Evolutionary conservation across 2,329 filamentous ascomycete genomes (phyloP).

Genomic region (Neocucurbitaria cava): DNA sequence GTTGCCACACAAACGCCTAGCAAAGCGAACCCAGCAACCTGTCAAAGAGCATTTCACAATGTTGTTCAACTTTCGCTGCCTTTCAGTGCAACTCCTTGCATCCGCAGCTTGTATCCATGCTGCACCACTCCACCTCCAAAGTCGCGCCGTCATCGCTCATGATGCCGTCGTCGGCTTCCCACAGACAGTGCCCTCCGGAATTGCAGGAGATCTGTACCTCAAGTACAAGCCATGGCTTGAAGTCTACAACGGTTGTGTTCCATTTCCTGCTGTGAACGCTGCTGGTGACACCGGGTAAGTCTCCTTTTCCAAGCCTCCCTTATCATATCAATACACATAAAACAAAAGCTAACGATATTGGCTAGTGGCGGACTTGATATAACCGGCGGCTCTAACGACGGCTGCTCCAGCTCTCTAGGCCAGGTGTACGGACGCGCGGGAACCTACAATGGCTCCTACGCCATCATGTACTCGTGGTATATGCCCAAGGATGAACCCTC

Average conservation of each 20-base stretch:
- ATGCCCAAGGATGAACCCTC: constrained; percentile 58
- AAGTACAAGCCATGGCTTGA: constrained; percentile 65
- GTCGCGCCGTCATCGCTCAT: constrained; percentile 54
- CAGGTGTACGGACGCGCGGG: constrained; percentile 60
- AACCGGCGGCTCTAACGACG: constrained; percentile 48
- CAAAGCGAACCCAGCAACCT: not conserved
- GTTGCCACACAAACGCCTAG: not conserved
- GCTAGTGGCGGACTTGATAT: constrained; percentile 54
- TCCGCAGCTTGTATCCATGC: constrained; percentile 28
- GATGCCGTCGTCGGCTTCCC: constrained; percentile 61
- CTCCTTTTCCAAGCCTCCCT: not conserved
- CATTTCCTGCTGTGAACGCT: constrained; percentile 67
- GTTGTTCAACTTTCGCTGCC: constrained; percentile 26
- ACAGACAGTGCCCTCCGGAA: constrained; percentile 59
- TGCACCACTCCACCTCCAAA: constrained; percentile 35
- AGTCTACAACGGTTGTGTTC: constrained; percentile 66
- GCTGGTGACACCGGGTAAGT: constrained; percentile 63
- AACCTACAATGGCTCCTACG: constrained; percentile 53
- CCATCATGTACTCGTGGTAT: constrained; percentile 63
- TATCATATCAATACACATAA: not conserved
- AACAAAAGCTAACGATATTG: not conserved
- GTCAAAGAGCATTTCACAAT: constrained; percentile 17
- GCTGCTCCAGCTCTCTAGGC: constrained; percentile 55
- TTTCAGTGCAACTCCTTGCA: constrained; percentile 33
- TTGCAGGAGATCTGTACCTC: constrained; percentile 57